Evolutionary conservation across 495 filamentous ascomycete genomes (phyloP).

Genomic region (Margaritispora aquatica): DNA sequence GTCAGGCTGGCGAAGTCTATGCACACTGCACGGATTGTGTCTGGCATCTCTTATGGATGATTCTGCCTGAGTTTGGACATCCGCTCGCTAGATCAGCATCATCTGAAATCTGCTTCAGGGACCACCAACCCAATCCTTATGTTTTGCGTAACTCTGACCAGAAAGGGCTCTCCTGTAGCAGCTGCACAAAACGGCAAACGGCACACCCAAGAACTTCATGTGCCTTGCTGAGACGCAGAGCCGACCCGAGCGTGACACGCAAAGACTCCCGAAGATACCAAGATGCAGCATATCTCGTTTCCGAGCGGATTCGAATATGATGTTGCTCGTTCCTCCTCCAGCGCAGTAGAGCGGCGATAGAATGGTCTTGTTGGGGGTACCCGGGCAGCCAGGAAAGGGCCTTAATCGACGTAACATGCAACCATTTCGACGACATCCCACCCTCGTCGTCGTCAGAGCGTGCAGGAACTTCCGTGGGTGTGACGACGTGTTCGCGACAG

Average conservation of each 20-base stretch:
- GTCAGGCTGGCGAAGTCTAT: neutral
- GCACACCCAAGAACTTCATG: neutral
- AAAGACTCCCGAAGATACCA: neutral
- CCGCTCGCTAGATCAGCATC: neutral
- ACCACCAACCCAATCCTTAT: neutral
- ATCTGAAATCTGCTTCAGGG: neutral
- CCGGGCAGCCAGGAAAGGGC: too few species aligned
- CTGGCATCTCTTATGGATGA: neutral
- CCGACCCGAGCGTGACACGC: constrained; percentile 9
- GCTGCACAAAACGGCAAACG: neutral
- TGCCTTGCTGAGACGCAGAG: neutral
- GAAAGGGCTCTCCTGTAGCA: neutral
- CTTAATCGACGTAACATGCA: too few species aligned
- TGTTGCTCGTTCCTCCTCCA: too few species aligned
- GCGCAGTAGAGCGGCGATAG: too few species aligned
- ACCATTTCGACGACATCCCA: neutral
- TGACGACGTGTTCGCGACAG: neutral
- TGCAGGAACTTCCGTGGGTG: neutral
- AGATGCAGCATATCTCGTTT: neutral
- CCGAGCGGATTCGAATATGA: neutral
- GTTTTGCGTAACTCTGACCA: neutral
- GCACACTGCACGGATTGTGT: neutral
- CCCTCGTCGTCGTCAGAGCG: neutral
- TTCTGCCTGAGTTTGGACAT: neutral
- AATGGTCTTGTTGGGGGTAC: too few species aligned